Evolutionary conservation across 2,329 filamentous ascomycete genomes (phyloP), one percentile per base, ranked within the genome.

Genomic region (Claviceps purpurea): DNA sequence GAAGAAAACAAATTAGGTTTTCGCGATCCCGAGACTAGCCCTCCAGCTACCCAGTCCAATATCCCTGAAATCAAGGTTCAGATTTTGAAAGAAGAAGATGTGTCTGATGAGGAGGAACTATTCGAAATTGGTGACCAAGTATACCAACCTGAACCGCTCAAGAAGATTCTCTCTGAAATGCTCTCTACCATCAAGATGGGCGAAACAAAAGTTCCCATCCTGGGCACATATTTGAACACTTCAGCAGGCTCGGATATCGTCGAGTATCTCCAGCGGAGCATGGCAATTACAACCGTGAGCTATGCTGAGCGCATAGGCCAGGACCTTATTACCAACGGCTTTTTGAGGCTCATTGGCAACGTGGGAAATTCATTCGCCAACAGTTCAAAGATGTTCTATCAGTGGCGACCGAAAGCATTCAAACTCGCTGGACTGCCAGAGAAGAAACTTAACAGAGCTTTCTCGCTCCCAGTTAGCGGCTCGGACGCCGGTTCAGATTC

Each of bases 1-100:
- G 93, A 98, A 70, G 94, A 98, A 73, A 95, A 96, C 68, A 97
- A 98, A 70, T 78, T 98, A 52, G 93, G 90, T 41, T 98, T 98
- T 70, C 89, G 95, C 67, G 89, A 90, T 58, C 89, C 89, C 2
- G 79, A 84, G 61, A 73, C 68, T 38, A 89, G 85, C 66, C 84
- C 86, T 3, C 74, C 82, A 65, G 65, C 74, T 43, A 62, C 60
- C 54, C 76, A 79, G 51, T 68, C 69, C 39, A 52, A 44, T 2
- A 85, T 89, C 42, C 87, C 87, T 45, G 90, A 89, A 64, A 95
- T 98, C 69, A 94, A 96, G 68, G 83, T 97, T 42, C 82, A 86
- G 20, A 77, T 85, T 46, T 79, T 81, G 57, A 75, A 78, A 54
- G 78, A 79, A 52, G 76, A 78, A 16, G 77, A 79, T 14, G 76